Evolutionary conservation across 164 flowering plant genomes (phyloP), one percentile per base, ranked within the genome.

Genomic region (Kalanchoe fedtschenkoi): DNA sequence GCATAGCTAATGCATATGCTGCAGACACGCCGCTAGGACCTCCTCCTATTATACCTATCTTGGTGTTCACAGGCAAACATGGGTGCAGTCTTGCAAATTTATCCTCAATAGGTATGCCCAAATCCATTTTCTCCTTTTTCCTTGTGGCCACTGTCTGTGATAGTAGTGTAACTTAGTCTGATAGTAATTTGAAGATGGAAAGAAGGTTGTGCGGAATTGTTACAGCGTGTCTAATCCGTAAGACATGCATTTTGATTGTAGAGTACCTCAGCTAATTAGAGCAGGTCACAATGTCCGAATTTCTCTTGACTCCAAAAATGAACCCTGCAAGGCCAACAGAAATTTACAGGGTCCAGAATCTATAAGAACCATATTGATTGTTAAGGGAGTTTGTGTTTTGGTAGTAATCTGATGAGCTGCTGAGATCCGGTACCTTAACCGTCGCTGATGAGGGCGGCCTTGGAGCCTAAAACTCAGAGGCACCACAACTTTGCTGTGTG

Each of bases 11-110:
- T 62, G 89, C 95, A 76, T 88, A 83, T 24, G 95, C 86, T 17
- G 95, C 80, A 33, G 95, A 88, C 63, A 85, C 43, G 56, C 95
- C 95, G 68, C 95, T 85, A 53, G 95, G 95, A 38, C 95, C 95
- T 37, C 70, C 95, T 56, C 91, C 91, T 16, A 88, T 51, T 55
- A 85, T 84, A 16, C 84, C 89, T 33, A 88, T 83, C 62, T 84
- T 81, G 30, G 88, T 77, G 54, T 65, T 63, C 61, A 78, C 68
- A 4, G 86, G 83, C 44, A 78, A 71, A 74, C 78, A 69, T 39
- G 95, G 95, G 71, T 88, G 91, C 58, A 83, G 72, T 73, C 76
- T 85, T 26, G 79, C 70, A 70, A 85, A 85, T 46, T 78, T 79
- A 68, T 83, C 87, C 39, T 88, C 95, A n/a, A 82, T 47, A 30